Evolutionary conservation across 1,284 basidiomycete genomes (phyloP), one percentile per base, ranked within the genome.

Genomic region (Pseudozyma sp.): DNA sequence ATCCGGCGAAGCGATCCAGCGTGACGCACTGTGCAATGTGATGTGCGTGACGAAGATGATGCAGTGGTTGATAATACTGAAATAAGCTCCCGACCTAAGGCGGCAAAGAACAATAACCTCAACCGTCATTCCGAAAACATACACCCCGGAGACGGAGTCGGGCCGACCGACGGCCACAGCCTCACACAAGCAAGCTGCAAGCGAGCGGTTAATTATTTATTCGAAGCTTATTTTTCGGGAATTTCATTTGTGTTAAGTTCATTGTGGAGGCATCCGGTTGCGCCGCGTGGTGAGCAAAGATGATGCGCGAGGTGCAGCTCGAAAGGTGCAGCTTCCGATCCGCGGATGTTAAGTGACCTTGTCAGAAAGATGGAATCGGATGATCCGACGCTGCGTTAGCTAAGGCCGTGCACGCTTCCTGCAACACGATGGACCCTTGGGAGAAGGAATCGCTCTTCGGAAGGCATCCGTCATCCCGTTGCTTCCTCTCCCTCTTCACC

Each of bases 281-380:
- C 8, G 35, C 8, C 35, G 35, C 35, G 14, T 10, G 35, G 35
- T 37, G 35, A 37, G 35, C 8, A 14, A 8, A 37, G 35, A 7
- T 50, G 46, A 52, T 57, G 54, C 54, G 51, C n/a, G 33, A 47
- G 54, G 35, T 62, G 66, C 54, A 52, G 54, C 43, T 14, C n/a
- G 3, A n/a, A 24, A 14, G 34, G 49, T 67, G 64, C 65, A 61
- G 54, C 33, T 59, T 63, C 34, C 59, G 66, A 68, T 68, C 55
- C 60, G 60, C 55, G 66, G 66, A 58, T 30, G 54, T 60, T 33
- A 17, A 49, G 13, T 16, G 40, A 42, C 40, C n/a, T 17, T 37
- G 35, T 37, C 10, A 37, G 14, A 42, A 7, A 42, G 40, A 37
- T 48, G 46, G 24, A 46, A 48, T 40, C 44, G 45, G 35, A 40